Conservation (phyloP, 768 basidiomycete genomes). For the Auricularia auricula-judae region DNA sequence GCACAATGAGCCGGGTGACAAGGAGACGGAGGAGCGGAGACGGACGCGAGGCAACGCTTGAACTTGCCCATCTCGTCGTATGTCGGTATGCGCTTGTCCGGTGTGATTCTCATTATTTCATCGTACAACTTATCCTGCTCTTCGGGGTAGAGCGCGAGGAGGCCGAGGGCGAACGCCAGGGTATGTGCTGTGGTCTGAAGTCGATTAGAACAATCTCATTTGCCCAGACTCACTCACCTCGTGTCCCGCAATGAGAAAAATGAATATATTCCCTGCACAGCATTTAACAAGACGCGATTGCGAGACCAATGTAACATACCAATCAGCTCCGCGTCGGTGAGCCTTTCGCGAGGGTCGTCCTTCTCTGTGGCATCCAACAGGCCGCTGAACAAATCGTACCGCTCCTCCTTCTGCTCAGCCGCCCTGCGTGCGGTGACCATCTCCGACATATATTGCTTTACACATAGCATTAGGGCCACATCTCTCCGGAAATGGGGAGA, state of each 20-base stretch:
- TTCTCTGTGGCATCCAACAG: slow-evolving; percentile 40
- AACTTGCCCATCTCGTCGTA: slow-evolving; percentile 20
- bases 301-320: slow-evolving; percentile 2
- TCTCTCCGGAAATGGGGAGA: neutral
- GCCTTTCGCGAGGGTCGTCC: slow-evolving; percentile 22
- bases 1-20: neutral
- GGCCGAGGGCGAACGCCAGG: slow-evolving; percentile 29
- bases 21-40: neutral
- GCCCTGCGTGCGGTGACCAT: slow-evolving; percentile 38
- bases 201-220: neutral
- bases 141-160: slow-evolving; percentile 40
- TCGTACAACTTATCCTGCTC: slow-evolving; percentile 35
- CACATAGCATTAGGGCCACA: neutral
- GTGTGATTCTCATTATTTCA: slow-evolving; percentile 27
- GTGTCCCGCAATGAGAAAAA: slow-evolving; percentile 38
- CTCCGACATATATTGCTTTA: slow-evolving; percentile 35
- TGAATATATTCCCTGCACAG: slow-evolving; percentile 15
- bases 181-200: slow-evolving; percentile 39
- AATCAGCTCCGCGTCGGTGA: slow-evolving; percentile 35
- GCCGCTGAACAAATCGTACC: slow-evolving; percentile 29
- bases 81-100: slow-evolving; percentile 21
- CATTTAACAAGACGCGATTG: neutral
- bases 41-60: neutral
- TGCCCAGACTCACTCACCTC: slow-evolving; percentile 19
- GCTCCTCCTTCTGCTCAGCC: slow-evolving; percentile 23